These are phyloP conservation scores for Aciculosporium take DNA, from an alignment of 2,329 filamentous ascomycete genomes.

Conservation along the genomic window DNA sequence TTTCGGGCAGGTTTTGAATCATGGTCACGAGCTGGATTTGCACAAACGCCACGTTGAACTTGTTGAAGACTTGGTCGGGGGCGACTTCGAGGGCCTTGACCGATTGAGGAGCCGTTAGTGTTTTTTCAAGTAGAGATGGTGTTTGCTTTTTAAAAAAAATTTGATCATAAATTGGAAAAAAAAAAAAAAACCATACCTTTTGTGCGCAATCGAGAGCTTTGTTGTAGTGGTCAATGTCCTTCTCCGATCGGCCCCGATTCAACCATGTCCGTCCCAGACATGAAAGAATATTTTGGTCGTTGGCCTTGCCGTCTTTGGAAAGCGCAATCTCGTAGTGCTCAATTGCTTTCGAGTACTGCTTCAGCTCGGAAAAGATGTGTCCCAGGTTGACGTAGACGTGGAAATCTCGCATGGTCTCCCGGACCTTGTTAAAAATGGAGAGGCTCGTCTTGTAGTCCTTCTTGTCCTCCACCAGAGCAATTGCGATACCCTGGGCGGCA, in stretches of 20 bases:
- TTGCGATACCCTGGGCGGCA: conserved; percentile 88
- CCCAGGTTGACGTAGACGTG: conserved; percentile 88
- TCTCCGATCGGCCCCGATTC: conserved; percentile 55
- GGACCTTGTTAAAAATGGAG: conserved; percentile 77
- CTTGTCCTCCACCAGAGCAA: conserved; percentile 86
- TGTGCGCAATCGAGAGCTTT: conserved; percentile 46
- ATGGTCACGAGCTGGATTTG: conserved; percentile 85
- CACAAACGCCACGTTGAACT: conserved; percentile 96
- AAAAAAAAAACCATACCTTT: no score
- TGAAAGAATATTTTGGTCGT: conserved; percentile 65
- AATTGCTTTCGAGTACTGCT: conserved; percentile 81
- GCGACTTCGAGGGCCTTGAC: conserved; percentile 57
- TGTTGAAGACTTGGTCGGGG: conserved; percentile 76
- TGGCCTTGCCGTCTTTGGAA: conserved; percentile 56
- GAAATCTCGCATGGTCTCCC: conserved; percentile 77
- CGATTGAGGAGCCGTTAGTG: not conserved
- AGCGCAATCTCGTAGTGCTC: conserved; percentile 87
- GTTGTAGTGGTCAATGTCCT: conserved; percentile 42
- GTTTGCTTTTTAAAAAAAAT: no score
- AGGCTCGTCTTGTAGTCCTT: conserved; percentile 75
- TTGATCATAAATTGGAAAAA: no score
- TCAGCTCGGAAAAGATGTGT: conserved; percentile 80
- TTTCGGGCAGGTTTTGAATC: conserved; percentile 60
- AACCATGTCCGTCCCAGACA: conserved; percentile 84
- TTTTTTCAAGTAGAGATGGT: no score